These are phyloP conservation scores for Tanacetum coccineum DNA, from an alignment of 129 eudicot genomes.

Conservation along the genomic window DNA sequence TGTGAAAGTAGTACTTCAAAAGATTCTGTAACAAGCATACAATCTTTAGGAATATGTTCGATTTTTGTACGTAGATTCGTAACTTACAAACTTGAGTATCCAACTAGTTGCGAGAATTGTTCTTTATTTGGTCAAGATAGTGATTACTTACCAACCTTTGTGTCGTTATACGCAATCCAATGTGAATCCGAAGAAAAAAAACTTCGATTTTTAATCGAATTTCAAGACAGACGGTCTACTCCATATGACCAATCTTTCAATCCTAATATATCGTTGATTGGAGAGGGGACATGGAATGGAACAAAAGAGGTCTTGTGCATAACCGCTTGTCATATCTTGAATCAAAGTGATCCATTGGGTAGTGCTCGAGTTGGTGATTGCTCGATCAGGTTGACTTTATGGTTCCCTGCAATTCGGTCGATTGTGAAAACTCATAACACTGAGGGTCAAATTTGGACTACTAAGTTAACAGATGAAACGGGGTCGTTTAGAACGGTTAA, in stretches of 20 bases:
- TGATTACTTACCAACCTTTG: constrained; percentile 32
- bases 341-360: constrained; percentile 24
- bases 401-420: constrained; percentile 43
- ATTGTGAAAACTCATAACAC: constrained; percentile 36
- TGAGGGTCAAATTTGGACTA: constrained; percentile 62
- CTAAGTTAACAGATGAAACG: constrained; percentile 28
- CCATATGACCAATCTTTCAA: constrained; percentile 27
- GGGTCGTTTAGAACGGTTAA: constrained; percentile 41
- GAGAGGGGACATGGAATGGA: constrained; percentile 73
- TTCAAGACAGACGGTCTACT: constrained; percentile 29
- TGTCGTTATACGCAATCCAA: constrained; percentile 44
- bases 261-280: constrained; percentile 42
- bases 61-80: constrained; percentile 8
- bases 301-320: constrained; percentile 39
- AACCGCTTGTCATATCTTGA: constrained; percentile 48
- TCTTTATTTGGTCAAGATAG: constrained; percentile 24
- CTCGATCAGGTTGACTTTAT: constrained; percentile 49
- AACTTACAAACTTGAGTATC: constrained; percentile 42
- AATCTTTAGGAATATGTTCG: constrained; percentile 33
- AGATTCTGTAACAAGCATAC: constrained; percentile 27
- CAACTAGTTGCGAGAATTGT: constrained; percentile 35
- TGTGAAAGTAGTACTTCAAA: constrained; percentile 15
- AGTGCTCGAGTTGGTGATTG: constrained; percentile 57
- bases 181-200: constrained; percentile 36
- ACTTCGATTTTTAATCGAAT: constrained; percentile 37